Evolutionary conservation across 2,329 filamentous ascomycete genomes (phyloP), one percentile per base, ranked within the genome.

Genomic region (Trichophyton simii): DNA sequence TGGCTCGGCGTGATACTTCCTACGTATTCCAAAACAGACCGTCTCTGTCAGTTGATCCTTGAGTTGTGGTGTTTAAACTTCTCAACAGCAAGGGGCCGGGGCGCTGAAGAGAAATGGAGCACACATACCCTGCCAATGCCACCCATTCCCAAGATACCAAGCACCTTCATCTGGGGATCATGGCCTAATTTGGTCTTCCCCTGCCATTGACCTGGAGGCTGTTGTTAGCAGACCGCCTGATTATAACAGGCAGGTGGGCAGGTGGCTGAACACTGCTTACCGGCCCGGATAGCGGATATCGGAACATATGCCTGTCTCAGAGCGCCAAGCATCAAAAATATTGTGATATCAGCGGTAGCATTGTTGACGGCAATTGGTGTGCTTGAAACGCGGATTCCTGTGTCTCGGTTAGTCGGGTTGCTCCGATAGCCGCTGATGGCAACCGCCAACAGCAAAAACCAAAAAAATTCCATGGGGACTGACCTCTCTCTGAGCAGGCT

Each of bases 81-180:
- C 44, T 9, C 34, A 13, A 38, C 34, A 48, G 28, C 34, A 22
- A 61, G 25, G 15, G 38, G 20, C 13, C 7, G 52, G 11, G 42
- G 20, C 2, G 34, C 11, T 8, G 18, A 41, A 41, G 31, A 28
- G 18, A 58, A 58, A 22, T 38, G 34, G 55, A 58, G 20, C 22
- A 13, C 55, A 66, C 72, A 66, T 71, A 78, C 76, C 63, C 73
- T 69, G 61, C 77, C 77, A 54, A 79, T 78, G 46, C 77, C 76
- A 22, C 77, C 77, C 77, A 79, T 79, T 1, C 77, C 77, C 20
- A 79, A 67, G 58, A 79, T 78, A 3, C 77, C 77, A 2, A 79
- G 70, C 18, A 72, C 68, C 63, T 78, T 79, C n/a, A 70, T 72
- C 63, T 73, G 70, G 34, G 77, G 77, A 63, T 79, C 77, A 64